Evolutionary conservation across 2,329 filamentous ascomycete genomes (phyloP), one percentile per base, ranked within the genome.

Genomic region (Ceratocystis smalleyi): DNA sequence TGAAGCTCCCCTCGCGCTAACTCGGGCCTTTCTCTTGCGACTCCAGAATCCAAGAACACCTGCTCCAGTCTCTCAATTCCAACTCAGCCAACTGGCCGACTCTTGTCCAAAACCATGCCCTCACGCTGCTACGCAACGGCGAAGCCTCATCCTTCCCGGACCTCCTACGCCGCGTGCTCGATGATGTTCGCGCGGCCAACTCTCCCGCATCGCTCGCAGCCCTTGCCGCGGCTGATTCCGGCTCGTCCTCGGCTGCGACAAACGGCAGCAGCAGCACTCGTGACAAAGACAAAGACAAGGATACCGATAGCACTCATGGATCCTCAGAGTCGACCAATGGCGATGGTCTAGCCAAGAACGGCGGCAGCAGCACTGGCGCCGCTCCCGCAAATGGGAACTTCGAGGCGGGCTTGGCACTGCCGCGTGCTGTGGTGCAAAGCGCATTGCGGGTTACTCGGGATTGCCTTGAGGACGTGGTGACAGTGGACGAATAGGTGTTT

Each of bases 1-100:
- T 40, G 15, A 40, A 40, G 35, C 35, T 40, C 35, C 35, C 35
- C 3, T 40, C 35, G 10, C 35, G 35, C 35, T 40, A 40, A 40
- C 35, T 40, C 35, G 35, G 35, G 35, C 35, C 35, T 15, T 40
- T 40, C 35, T 40, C 24, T 12, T 32, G 15, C 35, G 35, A 40
- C 35, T 40, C 12, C 70, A 85, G 83, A 69, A 86, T 86, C 69
- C 83, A 86, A 76, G 83, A 86, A 65, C 75, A 78, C 54, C 79
- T 86, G 70, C 79, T 85, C 51, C 83, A 86, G 74, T 73, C 80
- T 67, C 80, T 86, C 62, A 76, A 86, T 72, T 75, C 83, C 60
- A 77, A 84, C 73, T 72, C 76, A 3, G 75, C 78, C 68, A 83
- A 86, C 76, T 86, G 83, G 83, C 83, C 83, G 1, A 83, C 83